phyloP scores from a whole-genome alignment of 768 basidiomycete species.

The Boletus barrowsii region DNA sequence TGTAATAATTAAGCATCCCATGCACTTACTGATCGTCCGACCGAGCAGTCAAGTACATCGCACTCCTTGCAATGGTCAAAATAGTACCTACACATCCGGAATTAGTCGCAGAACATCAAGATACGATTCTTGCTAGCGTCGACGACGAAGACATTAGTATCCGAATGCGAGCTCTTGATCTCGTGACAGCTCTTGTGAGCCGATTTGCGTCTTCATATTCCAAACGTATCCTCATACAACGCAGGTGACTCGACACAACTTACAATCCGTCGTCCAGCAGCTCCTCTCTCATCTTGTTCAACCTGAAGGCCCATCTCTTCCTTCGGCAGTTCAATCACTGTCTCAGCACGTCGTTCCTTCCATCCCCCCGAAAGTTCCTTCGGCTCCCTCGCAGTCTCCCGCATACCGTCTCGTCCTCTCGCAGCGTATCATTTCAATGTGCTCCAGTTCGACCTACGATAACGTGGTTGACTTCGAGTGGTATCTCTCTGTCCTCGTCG shows the following conservation, averaged over 20 bases:
- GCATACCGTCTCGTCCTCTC: slow-evolving; percentile 85
- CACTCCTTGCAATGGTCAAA: slow-evolving; percentile 90
- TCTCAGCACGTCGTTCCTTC: slow-evolving; percentile 50
- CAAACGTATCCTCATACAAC: neutral
- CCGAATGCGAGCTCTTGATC: slow-evolving; percentile 91
- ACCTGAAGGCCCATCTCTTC: slow-evolving; percentile 48
- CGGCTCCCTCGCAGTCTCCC: slow-evolving; percentile 65
- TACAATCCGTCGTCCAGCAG: slow-evolving; percentile 89
- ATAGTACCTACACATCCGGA: slow-evolving; percentile 91
- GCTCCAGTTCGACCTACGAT: slow-evolving; percentile 78
- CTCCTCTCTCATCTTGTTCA: slow-evolving; percentile 82
- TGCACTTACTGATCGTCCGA: slow-evolving; percentile 16
- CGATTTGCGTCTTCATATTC: neutral
- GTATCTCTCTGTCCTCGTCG: slow-evolving; percentile 93
- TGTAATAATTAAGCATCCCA: slow-evolving; percentile 18
- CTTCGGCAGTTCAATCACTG: slow-evolving; percentile 53
- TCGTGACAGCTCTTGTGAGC: slow-evolving; percentile 88
- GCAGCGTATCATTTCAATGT: slow-evolving; percentile 81
- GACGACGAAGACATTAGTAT: slow-evolving; percentile 95
- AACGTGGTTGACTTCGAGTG: slow-evolving; percentile 94
- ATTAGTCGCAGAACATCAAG: slow-evolving; percentile 87
- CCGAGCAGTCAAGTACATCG: slow-evolving; percentile 91
- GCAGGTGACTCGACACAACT: slow-evolving; percentile 78
- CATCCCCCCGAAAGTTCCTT: slow-evolving; percentile 36
- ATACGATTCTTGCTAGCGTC: slow-evolving; percentile 84